phyloP scores from a whole-genome alignment of 2,329 filamentous ascomycete species.

The Nectriaceae sp. region DNA sequence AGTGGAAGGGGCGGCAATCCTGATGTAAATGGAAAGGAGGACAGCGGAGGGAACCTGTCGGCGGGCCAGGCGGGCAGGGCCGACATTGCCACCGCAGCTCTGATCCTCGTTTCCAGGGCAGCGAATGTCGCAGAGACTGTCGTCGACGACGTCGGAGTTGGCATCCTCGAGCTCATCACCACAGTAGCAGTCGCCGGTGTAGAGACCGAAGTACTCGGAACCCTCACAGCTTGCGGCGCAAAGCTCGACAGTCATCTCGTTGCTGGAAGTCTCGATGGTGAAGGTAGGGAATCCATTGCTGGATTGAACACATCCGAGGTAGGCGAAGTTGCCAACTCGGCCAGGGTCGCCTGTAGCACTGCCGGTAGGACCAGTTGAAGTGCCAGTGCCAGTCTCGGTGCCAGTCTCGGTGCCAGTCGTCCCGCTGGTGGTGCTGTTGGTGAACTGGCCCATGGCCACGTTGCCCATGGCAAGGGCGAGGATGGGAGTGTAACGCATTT shows the following conservation, averaged over 20 bases:
- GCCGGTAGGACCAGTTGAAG: conserved; percentile 5
- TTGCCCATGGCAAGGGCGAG: conserved; percentile 34
- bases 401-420: conserved; percentile 1
- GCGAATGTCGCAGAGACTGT: conserved; percentile 23
- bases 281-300: conserved; percentile 30
- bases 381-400: conserved; percentile 6
- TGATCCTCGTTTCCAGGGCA: conserved; percentile 30
- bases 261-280: conserved; percentile 8
- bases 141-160: conserved; percentile 8
- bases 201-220: conserved; percentile 27
- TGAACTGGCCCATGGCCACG: conserved; percentile 23
- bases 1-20: conserved; percentile 4
- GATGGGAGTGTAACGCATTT: conserved; percentile 34
- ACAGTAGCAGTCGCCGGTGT: conserved; percentile 34
- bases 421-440: conserved; percentile 8
- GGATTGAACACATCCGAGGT: conserved; percentile 32
- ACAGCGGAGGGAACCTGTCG: conserved; percentile 18
- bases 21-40: conserved; percentile 23
- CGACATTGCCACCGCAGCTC: conserved; percentile 28
- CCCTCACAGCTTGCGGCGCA: conserved; percentile 28
- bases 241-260: conserved; percentile 14
- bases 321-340: conserved; percentile 19
- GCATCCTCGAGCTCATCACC: conserved; percentile 16
- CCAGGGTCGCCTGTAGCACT: conserved; percentile 10
- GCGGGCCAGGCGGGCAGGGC: conserved; percentile 14